phyloP scores from a whole-genome alignment of 2,329 filamentous ascomycete species.

The Sclerotinia minor region DNA sequence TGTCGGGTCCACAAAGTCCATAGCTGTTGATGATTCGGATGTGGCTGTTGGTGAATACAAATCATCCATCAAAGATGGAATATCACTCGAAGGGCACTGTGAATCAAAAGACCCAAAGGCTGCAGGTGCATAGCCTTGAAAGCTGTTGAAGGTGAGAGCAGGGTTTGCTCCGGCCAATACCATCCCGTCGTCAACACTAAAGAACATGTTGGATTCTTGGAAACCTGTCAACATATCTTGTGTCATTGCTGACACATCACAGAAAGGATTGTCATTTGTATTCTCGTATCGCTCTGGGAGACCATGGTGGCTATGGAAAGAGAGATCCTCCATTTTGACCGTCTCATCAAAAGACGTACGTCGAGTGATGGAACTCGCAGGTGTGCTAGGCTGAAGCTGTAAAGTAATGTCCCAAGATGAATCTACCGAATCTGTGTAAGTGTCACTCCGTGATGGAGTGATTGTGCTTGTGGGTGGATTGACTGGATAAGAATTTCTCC shows the following conservation, averaged over 20 bases:
- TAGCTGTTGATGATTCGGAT: conserved; percentile 26
- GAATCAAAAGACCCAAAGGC: conserved; percentile 21
- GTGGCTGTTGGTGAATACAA: conserved; percentile 32
- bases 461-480: conserved; percentile 14
- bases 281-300: conserved; percentile 25
- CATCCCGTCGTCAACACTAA: conserved; percentile 17
- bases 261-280: conserved; percentile 15
- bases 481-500: conserved; percentile 10
- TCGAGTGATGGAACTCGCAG: conserved; percentile 10
- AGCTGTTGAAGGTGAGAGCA: conserved; percentile 19
- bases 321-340: conserved; percentile 27
- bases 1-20: conserved; percentile 36
- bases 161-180: conserved; percentile 25
- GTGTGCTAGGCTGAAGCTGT: conserved; percentile 4
- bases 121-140: conserved; percentile 20
- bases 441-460: conserved; percentile 17
- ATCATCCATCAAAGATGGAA: conserved; percentile 30
- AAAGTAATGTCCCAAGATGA: conserved; percentile 25
- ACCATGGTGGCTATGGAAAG: conserved; percentile 18
- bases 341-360: conserved; percentile 20
- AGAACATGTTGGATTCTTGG: conserved; percentile 26
- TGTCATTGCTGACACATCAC: conserved; percentile 28
- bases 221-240: conserved; percentile 28
- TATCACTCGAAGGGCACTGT: conserved; percentile 26
- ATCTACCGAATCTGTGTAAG: conserved; percentile 18